Evolutionary conservation across 2,329 filamentous ascomycete species (phyloP).

Genomic region (Magnaporthales sp.): DNA sequence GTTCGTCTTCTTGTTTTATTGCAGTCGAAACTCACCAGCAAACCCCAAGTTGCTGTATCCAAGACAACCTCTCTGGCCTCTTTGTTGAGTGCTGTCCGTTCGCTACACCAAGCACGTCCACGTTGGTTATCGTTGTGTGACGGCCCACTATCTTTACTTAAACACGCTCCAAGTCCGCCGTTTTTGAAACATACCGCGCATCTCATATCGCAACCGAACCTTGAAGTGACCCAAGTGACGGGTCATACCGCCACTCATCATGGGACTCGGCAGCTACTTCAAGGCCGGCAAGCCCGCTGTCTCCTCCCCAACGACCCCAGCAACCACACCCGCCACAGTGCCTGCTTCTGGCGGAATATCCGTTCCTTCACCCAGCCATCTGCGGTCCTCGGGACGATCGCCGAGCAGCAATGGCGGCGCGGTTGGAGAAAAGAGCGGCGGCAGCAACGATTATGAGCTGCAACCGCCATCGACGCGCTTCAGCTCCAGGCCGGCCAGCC

Average conservation of each 20-base stretch:
- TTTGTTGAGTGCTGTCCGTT: slow-evolving; percentile 6
- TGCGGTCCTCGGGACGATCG: background rate
- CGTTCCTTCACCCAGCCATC: slow-evolving; percentile 2
- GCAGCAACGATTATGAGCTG: slow-evolving; percentile 36
- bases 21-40: background rate
- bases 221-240: background rate
- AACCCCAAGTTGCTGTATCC: background rate
- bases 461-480: slow-evolving; percentile 38
- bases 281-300: slow-evolving; percentile 38
- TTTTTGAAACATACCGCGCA: background rate
- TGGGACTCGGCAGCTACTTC: slow-evolving; percentile 58
- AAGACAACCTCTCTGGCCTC: slow-evolving; percentile 3
- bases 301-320: background rate
- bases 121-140: background rate
- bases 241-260: slow-evolving; percentile 22
- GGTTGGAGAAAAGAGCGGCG: slow-evolving; percentile 24
- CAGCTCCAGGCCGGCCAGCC: slow-evolving; percentile 42
- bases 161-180: background rate
- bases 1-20: background rate
- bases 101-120: slow-evolving; percentile 2
- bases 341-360: slow-evolving; percentile 7
- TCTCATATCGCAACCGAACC: background rate
- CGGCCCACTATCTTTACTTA: background rate
- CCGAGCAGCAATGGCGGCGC: slow-evolving; percentile 16
- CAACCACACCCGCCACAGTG: background rate